Base-by-base conservation (phyloP, 2,329 filamentous ascomycete species). In the Phoma sp. region DNA sequence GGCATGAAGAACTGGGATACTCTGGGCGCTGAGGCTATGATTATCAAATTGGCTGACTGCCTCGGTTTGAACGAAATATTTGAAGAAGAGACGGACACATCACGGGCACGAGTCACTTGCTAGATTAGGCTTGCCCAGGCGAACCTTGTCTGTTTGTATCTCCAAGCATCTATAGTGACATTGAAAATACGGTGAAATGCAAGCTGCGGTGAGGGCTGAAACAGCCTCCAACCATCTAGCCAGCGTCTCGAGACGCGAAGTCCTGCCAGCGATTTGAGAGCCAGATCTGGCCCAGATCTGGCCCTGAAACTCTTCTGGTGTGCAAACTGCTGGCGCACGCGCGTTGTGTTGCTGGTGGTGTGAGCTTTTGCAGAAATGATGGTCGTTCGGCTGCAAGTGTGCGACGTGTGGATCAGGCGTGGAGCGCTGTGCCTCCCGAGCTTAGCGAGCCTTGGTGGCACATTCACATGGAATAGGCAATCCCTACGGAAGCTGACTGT, bases 401-500 rank as follows among this genome's bases (percentile, higher is more conserved):
- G 51, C 27, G 47, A 55, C 45, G 35, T 25, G 22, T 36, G 37
- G 43, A 31, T 43, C 25, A 31, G 15, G 39, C 19, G 41, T 33
- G 35, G 37, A 47, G 41, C 24, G 46, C 36, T 50, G 35, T 50
- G 52, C 36, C 45, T 41, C 31, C 41, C 46, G 52, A 40, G 52
- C 51, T 45, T 50, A 50, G 52, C 52, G 52, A 50, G 21, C 17
- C 13, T 35, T 22, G 35, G 37, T 47, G 22, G 41, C 52, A 50
- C 52, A 43, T 24, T 33, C 2, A 36, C 17, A 17, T 46, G 13
- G 21, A 51, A 37, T 32, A 35, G 52, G 36, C 40, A 37, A 41
- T 41, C 40, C 45, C 52, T 45, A 40, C 45, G 24, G 12, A n/a
- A 50, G 36, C 52, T 55, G 45, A 55, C 45, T 40, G 35, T 24